These are phyloP conservation scores for Tarenaya hassleriana DNA, from an alignment of 345 rosid genomes.

Conservation along the genomic window DNA sequence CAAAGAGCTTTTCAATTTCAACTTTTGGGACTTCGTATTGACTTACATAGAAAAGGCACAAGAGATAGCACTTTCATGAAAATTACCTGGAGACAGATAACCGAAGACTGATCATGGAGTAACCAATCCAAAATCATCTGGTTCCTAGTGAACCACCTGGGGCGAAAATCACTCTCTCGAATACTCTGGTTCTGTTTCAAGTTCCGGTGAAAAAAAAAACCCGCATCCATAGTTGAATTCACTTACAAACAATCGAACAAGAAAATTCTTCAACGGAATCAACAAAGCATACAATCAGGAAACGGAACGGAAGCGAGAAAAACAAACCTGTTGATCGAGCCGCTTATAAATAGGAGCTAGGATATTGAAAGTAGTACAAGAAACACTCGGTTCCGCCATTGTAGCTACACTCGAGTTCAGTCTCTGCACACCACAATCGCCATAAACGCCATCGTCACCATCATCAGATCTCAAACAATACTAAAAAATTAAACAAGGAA, in stretches of 20 bases:
- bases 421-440: too few relatives aligned
- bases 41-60: neutral
- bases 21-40: neutral
- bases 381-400: conserved; percentile 31
- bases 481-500: too few relatives aligned
- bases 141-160: conserved; percentile 53
- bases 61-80: neutral
- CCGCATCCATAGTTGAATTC: neutral
- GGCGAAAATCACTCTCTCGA: conserved; percentile 60
- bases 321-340: conserved; percentile 39
- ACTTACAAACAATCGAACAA: neutral
- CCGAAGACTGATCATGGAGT: conserved; percentile 54
- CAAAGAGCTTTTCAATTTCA: conserved; percentile 1
- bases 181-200: conserved; percentile 46
- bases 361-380: conserved; percentile 62
- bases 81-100: conserved; percentile 67
- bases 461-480: too few relatives aligned
- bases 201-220: neutral
- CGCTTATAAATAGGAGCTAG: conserved; percentile 60
- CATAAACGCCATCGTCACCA: neutral
- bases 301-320: neutral
- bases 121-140: conserved; percentile 59
- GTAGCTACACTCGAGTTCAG: too few relatives aligned
- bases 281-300: neutral
- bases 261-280: neutral